A percentile compares a stretch with the other conserved stretches of the same genome.
Conservation (phyloP, 352 stramenopile genomes). For the Phytopythium litorale region DNA sequence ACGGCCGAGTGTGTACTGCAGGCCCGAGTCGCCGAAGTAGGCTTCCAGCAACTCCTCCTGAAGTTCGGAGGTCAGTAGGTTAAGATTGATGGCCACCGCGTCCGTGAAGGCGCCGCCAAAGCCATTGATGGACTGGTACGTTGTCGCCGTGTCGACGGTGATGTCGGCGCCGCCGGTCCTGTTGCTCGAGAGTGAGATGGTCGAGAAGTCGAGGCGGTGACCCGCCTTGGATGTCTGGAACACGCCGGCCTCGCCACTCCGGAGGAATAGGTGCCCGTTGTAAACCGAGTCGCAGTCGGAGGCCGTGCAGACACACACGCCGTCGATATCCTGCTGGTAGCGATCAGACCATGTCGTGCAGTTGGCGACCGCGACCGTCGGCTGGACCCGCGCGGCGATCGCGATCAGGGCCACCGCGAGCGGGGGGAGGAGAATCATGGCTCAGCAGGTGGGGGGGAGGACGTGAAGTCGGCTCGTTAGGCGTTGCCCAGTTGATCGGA, state of each 20-base stretch:
- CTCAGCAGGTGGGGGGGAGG: neutral
- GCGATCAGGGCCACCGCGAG: conserved; percentile 3
- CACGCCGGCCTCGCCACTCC: conserved; percentile 32
- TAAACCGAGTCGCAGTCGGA: conserved; percentile 49
- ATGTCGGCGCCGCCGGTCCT: conserved; percentile 27
- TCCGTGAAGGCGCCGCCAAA: conserved; percentile 92
- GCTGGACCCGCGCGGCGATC: conserved; percentile 10
- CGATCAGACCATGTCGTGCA: conserved; percentile 39
- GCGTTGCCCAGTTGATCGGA: neutral
- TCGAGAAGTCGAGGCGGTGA: conserved; percentile 42
- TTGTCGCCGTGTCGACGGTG: conserved; percentile 39
- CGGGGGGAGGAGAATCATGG: conserved; percentile 8
- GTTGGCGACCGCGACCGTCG: conserved; percentile 16
- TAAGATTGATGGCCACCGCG: conserved; percentile 72
- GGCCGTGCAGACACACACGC: conserved; percentile 48
- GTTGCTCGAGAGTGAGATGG: conserved; percentile 15
- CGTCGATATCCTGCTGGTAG: conserved; percentile 39
- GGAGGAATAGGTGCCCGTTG: conserved; percentile 38
- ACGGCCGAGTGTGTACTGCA: conserved; percentile 81
- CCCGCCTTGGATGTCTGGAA: conserved; percentile 47
- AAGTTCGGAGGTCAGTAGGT: conserved; percentile 43
- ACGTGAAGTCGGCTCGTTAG: no score
- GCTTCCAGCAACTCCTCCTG: conserved; percentile 70
- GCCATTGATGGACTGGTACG: conserved; percentile 80
- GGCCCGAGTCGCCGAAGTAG: conserved; percentile 69